These are phyloP conservation scores for Ajuga reptans DNA, from an alignment of 305 asterid species.

Conservation along the genomic window DNA sequence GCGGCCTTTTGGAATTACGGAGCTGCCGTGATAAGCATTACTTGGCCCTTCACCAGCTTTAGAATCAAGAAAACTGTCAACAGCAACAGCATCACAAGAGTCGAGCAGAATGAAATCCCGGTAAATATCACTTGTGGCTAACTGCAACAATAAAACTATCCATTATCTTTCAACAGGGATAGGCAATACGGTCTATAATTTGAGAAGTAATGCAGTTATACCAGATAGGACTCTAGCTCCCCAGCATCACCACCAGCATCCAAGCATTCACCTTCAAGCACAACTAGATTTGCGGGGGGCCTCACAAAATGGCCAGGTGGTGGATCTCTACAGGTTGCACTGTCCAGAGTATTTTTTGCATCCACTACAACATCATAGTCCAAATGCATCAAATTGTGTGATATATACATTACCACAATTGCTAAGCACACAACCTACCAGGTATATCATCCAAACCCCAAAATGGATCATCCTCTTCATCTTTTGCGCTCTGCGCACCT, in stretches of 20 bases:
- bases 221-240: conserved; percentile 93
- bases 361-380: conserved; percentile 50
- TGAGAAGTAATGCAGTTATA: conserved; percentile 26
- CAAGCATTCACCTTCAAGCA: conserved; percentile 96
- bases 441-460: conserved; percentile 77
- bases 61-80: conserved; percentile 48
- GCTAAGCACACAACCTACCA: conserved; percentile 38
- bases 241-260: conserved; percentile 71
- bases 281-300: conserved; percentile 89
- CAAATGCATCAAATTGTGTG: conserved; percentile 1
- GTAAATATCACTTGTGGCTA: conserved; percentile 74
- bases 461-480: conserved; percentile 50
- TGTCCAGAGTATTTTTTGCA: conserved; percentile 57
- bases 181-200: background rate
- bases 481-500: conserved; percentile 33
- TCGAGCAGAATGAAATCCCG: conserved; percentile 81
- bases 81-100: conserved; percentile 61
- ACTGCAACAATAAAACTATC: conserved; percentile 42
- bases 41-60: conserved; percentile 41
- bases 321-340: conserved; percentile 33
- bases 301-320: conserved; percentile 42
- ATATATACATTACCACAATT: background rate
- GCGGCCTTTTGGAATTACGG: conserved; percentile 38
- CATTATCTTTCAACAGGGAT: conserved; percentile 14
- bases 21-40: conserved; percentile 34